Conservation (phyloP, 192 early-diverging fungal species). For the Allomyces macrogynus region DNA sequence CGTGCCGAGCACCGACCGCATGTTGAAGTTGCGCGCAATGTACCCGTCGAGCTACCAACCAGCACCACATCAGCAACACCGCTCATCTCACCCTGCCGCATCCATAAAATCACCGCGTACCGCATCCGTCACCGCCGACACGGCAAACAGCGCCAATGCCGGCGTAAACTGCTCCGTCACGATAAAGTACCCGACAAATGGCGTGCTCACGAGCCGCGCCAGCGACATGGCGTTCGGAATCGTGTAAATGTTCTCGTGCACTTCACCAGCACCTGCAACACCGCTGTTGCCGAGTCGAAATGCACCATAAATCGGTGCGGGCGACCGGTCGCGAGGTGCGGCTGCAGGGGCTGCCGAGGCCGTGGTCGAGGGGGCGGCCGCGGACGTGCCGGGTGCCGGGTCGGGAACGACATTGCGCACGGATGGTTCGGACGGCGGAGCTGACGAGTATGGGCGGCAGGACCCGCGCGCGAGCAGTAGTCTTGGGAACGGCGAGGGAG, state of each 20-base stretch:
- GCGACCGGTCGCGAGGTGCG: too few relatives aligned
- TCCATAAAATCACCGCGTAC: slow-evolving; percentile 12
- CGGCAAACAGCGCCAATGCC: slow-evolving; percentile 55
- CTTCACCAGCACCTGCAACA: background rate
- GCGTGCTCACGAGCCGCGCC: slow-evolving; percentile 52
- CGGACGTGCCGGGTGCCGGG: too few relatives aligned
- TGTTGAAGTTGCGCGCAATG: slow-evolving; percentile 69
- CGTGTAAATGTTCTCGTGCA: slow-evolving; percentile 65
- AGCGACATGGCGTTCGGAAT: slow-evolving; percentile 77
- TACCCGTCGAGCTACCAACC: slow-evolving; percentile 47
- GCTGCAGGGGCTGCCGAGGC: too few relatives aligned
- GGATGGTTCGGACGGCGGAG: too few relatives aligned
- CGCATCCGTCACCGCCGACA: slow-evolving; percentile 69
- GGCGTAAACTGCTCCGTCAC: slow-evolving; percentile 41
- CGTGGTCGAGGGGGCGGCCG: too few relatives aligned
- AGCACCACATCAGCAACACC: background rate
- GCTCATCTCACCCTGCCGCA: background rate
- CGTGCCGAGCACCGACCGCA: slow-evolving; percentile 67
- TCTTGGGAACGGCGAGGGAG: too few relatives aligned
- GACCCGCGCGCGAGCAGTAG: too few relatives aligned
- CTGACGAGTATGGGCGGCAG: too few relatives aligned
- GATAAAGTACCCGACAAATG: slow-evolving; percentile 78
- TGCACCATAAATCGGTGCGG: too few relatives aligned
- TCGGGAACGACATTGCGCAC: too few relatives aligned
- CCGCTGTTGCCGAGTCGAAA: too few relatives aligned